phyloP scores from a whole-genome alignment of 23 red algal species.

The Gracilaria domingensis region DNA sequence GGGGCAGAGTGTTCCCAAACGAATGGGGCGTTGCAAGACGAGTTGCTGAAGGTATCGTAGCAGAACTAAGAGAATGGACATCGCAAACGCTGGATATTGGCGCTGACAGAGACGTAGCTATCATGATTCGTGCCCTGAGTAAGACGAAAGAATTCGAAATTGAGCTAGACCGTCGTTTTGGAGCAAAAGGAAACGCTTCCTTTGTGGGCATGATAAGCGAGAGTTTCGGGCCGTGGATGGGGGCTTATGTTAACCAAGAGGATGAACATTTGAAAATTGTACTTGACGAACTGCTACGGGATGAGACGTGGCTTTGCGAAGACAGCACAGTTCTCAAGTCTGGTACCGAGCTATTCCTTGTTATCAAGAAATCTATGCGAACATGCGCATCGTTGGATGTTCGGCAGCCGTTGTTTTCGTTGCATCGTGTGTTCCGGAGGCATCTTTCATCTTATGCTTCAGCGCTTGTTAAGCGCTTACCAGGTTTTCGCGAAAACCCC shows the following conservation, averaged over 20 bases:
- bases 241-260: conserved; percentile 89
- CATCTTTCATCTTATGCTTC: conserved; percentile 80
- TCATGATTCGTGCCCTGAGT: conserved; percentile 84
- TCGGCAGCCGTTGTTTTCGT: conserved; percentile 89
- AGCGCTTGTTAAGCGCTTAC: conserved; percentile 70
- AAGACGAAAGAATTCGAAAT: conserved; percentile 88
- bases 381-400: conserved; percentile 82
- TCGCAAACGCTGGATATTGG: conserved; percentile 65
- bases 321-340: conserved; percentile 74
- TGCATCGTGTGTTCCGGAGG: conserved; percentile 86
- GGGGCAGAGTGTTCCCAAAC: conserved; percentile 81
- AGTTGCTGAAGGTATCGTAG: conserved; percentile 64
- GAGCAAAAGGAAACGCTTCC: background rate
- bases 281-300: conserved; percentile 63
- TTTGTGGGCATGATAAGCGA: conserved; percentile 85
- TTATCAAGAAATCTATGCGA: conserved; percentile 93
- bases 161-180: conserved; percentile 86
- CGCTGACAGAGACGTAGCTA: conserved; percentile 81
- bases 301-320: conserved; percentile 81
- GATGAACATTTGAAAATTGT: conserved; percentile 78
- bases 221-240: conserved; percentile 91
- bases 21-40: conserved; percentile 80
- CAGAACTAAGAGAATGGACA: conserved; percentile 55
- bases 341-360: conserved; percentile 88
- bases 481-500: conserved; percentile 47